Evolutionary conservation across 1,139 yeast genomes (phyloP).

Genomic region (Pichia sp.): DNA sequence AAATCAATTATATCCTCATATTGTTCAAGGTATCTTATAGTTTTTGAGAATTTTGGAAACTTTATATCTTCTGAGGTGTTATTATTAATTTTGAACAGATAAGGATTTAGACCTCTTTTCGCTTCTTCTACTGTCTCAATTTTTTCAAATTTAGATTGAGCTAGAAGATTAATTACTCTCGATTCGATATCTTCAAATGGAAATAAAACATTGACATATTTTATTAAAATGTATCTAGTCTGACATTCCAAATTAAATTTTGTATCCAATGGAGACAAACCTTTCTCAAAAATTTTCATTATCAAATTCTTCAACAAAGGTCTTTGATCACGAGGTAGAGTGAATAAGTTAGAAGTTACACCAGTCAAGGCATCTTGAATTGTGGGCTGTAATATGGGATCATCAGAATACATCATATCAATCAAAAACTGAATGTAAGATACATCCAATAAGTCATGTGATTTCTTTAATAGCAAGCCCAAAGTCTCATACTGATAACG

Average conservation of each 20-base stretch:
- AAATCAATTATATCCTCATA: constrained; percentile 24
- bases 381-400: constrained; percentile 52
- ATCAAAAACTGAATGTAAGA: constrained; percentile 58
- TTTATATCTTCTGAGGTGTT: constrained; percentile 18
- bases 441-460: constrained; percentile 40
- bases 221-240: constrained; percentile 55
- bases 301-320: constrained; percentile 37
- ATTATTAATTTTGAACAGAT: constrained; percentile 42
- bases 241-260: constrained; percentile 25
- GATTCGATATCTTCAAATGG: constrained; percentile 66
- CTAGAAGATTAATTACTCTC: constrained; percentile 60
- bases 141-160: constrained; percentile 42
- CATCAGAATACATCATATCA: constrained; percentile 62
- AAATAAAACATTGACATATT: constrained; percentile 56
- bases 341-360: constrained; percentile 41
- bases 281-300: constrained; percentile 30
- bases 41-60: constrained; percentile 25
- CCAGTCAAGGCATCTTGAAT: constrained; percentile 69
- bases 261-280: constrained; percentile 6
- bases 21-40: constrained; percentile 26
- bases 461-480: constrained; percentile 52
- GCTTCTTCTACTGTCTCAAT: constrained; percentile 75
- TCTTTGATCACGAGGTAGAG: constrained; percentile 34
- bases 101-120: constrained; percentile 72
- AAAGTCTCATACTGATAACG: constrained; percentile 69